Evolutionary conservation across 176 grass and related monocot species (phyloP).

Genomic region (Carex parvula): DNA sequence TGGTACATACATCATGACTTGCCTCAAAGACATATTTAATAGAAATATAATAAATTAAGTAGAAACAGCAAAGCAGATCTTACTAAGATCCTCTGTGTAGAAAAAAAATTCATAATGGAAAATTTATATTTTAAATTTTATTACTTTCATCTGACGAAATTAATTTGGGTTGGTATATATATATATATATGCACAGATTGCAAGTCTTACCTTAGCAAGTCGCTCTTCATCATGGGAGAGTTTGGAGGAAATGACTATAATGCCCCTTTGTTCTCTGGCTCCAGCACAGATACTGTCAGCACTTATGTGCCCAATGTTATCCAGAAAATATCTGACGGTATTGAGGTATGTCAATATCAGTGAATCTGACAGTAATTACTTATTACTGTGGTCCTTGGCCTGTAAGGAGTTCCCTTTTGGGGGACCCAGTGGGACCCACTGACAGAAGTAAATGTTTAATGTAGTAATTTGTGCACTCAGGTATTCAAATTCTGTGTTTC

Average conservation of each 20-base stretch:
- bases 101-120: neutral
- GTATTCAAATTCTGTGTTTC: neutral
- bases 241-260: conserved; percentile 92
- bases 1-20: neutral
- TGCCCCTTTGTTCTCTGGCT: conserved; percentile 49
- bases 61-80: neutral
- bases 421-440: neutral
- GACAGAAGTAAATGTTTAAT: neutral
- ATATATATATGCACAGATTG: conserved; percentile 35
- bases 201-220: conserved; percentile 44
- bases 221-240: conserved; percentile 57
- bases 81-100: neutral
- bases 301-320: conserved; percentile 52
- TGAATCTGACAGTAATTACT: neutral
- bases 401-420: neutral
- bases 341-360: conserved; percentile 41
- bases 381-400: neutral
- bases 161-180: neutral
- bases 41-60: neutral
- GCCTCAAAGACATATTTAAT: neutral
- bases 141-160: neutral
- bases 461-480: neutral
- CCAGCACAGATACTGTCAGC: conserved; percentile 36
- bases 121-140: neutral
- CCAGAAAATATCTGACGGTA: conserved; percentile 39